A percentile compares a stretch with the other conserved stretches of the same genome.
Conservation (phyloP, 2,329 filamentous ascomycete species). For the Teratosphaeriaceae sp. region DNA sequence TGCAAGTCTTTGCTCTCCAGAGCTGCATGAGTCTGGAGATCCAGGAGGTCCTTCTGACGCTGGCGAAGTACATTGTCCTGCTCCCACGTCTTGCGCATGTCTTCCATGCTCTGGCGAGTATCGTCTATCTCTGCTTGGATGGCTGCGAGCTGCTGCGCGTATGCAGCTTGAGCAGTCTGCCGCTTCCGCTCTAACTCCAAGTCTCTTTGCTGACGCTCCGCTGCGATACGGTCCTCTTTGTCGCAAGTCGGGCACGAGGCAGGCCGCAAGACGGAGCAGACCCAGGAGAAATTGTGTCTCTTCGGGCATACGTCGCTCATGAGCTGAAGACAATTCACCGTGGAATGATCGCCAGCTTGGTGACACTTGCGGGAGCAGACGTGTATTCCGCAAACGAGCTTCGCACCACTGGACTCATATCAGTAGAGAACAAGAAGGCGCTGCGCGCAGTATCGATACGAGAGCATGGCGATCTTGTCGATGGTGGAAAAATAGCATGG, state of each 20-base stretch:
- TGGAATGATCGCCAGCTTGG: constrained; percentile 51
- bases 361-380: constrained; percentile 57
- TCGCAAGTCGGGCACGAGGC: constrained; percentile 1
- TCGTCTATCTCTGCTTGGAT: constrained; percentile 50
- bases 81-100: constrained; percentile 39
- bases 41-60: constrained; percentile 41
- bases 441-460: too few species aligned
- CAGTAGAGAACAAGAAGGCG: too few species aligned
- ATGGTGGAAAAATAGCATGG: too few species aligned
- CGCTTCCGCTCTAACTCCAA: constrained; percentile 47
- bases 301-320: constrained; percentile 28
- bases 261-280: constrained; percentile 4
- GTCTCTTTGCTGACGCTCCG: constrained; percentile 39
- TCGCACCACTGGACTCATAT: constrained; percentile 40
- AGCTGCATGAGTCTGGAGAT: constrained; percentile 20
- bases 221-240: constrained; percentile 26
- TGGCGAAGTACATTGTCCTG: constrained; percentile 41
- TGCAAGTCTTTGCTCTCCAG: neutral
- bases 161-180: constrained; percentile 38
- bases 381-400: constrained; percentile 54
- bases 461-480: too few species aligned
- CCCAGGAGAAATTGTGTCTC: neutral
- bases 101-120: constrained; percentile 38
- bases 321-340: constrained; percentile 47
- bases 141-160: constrained; percentile 39